Evolutionary conservation across 257 asterid species (phyloP), one percentile per base, ranked within the genome.

Genomic region (Solanum neorickii): DNA sequence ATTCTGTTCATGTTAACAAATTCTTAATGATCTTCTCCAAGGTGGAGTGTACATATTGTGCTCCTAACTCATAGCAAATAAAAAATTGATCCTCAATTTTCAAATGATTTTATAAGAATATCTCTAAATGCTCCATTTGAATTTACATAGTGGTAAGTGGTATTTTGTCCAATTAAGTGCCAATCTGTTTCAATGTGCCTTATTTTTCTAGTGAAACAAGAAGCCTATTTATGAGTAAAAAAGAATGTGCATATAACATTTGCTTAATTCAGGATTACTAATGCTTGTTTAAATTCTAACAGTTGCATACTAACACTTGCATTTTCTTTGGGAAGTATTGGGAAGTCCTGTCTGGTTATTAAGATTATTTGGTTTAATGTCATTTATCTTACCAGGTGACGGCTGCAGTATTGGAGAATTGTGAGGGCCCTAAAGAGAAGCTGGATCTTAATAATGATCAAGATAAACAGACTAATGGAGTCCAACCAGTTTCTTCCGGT

Each of bases 331-430:
- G 41, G 60, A 76, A n/a, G 60, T 76, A 76, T 42, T 76, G 83
- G 62, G 65, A 78, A 46, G 65, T 46, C 62, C 65, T 25, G 65
- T 70, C 86, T 89, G 83, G 87, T 91, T 88, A 88, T 87, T 90
- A 85, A 87, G 88, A 88, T 83, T 87, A 10, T 73, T 88, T 85
- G 65, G 59, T 89, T 73, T 88, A 90, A 87, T 91, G 90, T 89
- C 84, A 82, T 91, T 92, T 91, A 92, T 90, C 91, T 80, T 94
- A 90, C 87, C 97, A 94, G 97, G 96, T 93, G 90, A 96, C 92
- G 37, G 91, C 94, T 87, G 95, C 94, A 87, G 92, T 94, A 87
- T 92, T 94, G 84, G 97, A 93, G 88, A 94, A 92, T 89, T 92
- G 89, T 89, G 94, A 90, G 87, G 92, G 85, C 89, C 82, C 89